Conservation (phyloP, 177 flowering plant species). For the Vitis hybrid region DNA sequence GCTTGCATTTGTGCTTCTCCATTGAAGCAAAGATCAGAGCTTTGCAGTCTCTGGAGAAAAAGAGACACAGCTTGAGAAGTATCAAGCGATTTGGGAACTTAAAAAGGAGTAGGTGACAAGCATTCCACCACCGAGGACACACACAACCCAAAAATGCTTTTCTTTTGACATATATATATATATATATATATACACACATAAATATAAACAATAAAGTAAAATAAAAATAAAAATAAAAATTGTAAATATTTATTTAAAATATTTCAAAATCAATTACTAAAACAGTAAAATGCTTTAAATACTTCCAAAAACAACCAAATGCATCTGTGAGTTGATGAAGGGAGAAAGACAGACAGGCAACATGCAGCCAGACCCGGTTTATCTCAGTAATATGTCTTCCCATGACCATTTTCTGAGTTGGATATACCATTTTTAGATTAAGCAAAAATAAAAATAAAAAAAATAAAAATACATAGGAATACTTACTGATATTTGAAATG, state of each 20-base stretch:
- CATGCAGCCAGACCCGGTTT: conserved; percentile 31
- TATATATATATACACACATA: neutral
- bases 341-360: conserved; percentile 29
- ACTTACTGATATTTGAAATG: no score
- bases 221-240: neutral
- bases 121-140: conserved; percentile 38
- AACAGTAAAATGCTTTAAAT: conserved; percentile 1
- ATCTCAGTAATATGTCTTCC: conserved; percentile 11
- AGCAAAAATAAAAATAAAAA: neutral
- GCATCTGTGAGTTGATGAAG: conserved; percentile 16
- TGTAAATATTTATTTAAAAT: conserved; percentile 4
- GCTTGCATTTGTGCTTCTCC: conserved; percentile 80
- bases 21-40: conserved; percentile 26
- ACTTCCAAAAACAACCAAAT: neutral
- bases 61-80: no score
- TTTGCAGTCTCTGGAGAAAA: conserved; percentile 1
- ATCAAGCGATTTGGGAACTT: conserved; percentile 23
- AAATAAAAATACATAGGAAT: neutral
- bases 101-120: conserved; percentile 72
- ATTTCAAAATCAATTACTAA: neutral
- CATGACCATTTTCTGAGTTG: conserved; percentile 13
- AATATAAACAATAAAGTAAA: neutral
- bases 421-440: neutral
- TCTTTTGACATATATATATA: neutral
- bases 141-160: conserved; percentile 19